A percentile compares a stretch with the other conserved stretches of the same genome.
These are phyloP conservation scores for Paracorniculantispora psalliotae DNA, from an alignment of 2,329 filamentous ascomycete genomes.

Conservation along the genomic window DNA sequence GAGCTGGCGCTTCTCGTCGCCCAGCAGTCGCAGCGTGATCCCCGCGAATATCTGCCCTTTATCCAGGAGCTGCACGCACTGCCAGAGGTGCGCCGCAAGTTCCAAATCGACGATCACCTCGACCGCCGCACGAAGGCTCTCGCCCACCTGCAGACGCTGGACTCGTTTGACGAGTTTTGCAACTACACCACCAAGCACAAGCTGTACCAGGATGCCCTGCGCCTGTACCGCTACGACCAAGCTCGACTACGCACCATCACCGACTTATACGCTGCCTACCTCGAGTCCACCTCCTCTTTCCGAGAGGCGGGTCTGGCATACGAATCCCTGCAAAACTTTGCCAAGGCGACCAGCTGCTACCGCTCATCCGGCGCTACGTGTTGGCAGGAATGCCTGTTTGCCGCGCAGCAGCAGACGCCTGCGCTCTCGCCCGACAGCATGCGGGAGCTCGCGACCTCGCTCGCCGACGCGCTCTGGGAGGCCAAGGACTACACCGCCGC, in stretches of 20 bases:
- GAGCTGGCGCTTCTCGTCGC: slow-evolving; percentile 86
- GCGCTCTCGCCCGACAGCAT: slow-evolving; percentile 58
- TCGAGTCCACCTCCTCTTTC: slow-evolving; percentile 70
- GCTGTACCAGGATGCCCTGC: slow-evolving; percentile 73
- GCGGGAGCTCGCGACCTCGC: slow-evolving; percentile 60
- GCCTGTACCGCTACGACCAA: slow-evolving; percentile 77
- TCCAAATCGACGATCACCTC: slow-evolving; percentile 85
- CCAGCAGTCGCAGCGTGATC: slow-evolving; percentile 93
- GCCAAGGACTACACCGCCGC: slow-evolving; percentile 78
- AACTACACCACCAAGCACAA: slow-evolving; percentile 72
- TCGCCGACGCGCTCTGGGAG: slow-evolving; percentile 77
- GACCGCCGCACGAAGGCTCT: slow-evolving; percentile 73
- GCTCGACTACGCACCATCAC: slow-evolving; percentile 64
- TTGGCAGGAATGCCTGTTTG: slow-evolving; percentile 88
- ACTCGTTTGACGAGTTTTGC: slow-evolving; percentile 72
- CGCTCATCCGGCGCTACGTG: slow-evolving; percentile 67
- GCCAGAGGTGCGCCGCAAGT: slow-evolving; percentile 64
- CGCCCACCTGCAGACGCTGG: slow-evolving; percentile 65
- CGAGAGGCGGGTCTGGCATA: slow-evolving; percentile 87
- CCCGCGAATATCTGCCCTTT: slow-evolving; percentile 91
- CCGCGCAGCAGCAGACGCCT: slow-evolving; percentile 62
- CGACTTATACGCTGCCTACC: slow-evolving; percentile 70
- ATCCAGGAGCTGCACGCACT: slow-evolving; percentile 80
- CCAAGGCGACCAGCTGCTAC: slow-evolving; percentile 75
- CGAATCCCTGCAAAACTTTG: slow-evolving; percentile 74